Conservation (phyloP, 116 monocot species). For the Dioscorea cayenensis region DNA sequence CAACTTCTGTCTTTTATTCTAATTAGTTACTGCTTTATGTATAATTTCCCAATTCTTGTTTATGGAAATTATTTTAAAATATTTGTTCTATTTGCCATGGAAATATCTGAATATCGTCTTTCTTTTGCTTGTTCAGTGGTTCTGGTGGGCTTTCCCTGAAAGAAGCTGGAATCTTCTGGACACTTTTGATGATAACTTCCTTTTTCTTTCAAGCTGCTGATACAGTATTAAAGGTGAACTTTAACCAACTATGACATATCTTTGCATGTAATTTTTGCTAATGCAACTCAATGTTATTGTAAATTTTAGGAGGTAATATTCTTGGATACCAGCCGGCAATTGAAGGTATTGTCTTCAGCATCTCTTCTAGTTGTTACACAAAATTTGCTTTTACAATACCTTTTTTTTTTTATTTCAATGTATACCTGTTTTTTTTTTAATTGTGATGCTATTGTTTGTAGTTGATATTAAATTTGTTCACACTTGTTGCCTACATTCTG, state of each 20-base stretch:
- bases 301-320: slow-evolving; percentile 81
- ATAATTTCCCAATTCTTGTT: too few species aligned
- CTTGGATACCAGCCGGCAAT: slow-evolving; percentile 59
- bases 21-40: too few species aligned
- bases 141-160: slow-evolving; percentile 58
- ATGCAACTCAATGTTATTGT: not conserved
- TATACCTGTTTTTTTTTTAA: not conserved
- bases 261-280: not conserved
- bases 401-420: not conserved
- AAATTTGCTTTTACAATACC: not conserved
- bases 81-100: too few species aligned
- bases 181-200: slow-evolving; percentile 82
- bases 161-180: slow-evolving; percentile 75
- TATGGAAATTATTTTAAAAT: too few species aligned
- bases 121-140: slow-evolving; percentile 50
- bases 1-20: too few species aligned
- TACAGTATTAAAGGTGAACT: slow-evolving; percentile 77
- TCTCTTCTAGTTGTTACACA: not conserved
- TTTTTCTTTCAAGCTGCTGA: slow-evolving; percentile 98
- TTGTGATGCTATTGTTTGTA: not conserved
- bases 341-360: slow-evolving; percentile 56
- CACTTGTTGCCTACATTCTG: slow-evolving; percentile 8
- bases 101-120: not conserved
- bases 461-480: not conserved
- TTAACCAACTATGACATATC: not conserved